phyloP scores from a whole-genome alignment of 2,329 filamentous ascomycete species.

The Penicillium verrucosum region DNA sequence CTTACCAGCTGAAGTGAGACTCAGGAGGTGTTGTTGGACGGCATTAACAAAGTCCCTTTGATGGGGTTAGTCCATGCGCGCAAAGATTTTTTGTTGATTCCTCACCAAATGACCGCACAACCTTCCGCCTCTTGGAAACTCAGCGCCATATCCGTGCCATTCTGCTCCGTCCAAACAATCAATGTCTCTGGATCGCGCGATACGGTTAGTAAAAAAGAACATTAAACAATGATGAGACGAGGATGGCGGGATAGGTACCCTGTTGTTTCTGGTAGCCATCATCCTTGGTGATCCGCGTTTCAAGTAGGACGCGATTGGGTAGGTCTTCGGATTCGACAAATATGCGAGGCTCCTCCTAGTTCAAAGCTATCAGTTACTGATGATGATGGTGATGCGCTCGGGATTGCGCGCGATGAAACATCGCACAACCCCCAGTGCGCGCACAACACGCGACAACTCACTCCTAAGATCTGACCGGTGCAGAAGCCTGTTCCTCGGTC shows the following conservation, averaged over 20 bases:
- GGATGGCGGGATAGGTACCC: constrained; percentile 54
- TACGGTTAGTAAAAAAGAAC: constrained; percentile 20
- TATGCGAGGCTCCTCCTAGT: constrained; percentile 76
- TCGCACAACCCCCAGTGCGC: constrained; percentile 20
- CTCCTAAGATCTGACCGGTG: constrained; percentile 69
- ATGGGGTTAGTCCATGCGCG: constrained; percentile 13
- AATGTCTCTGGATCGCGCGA: constrained; percentile 68
- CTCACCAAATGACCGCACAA: constrained; percentile 84
- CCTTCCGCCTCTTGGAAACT: constrained; percentile 98
- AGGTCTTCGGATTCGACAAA: constrained; percentile 92
- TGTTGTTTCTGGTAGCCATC: constrained; percentile 98
- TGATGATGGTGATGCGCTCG: constrained; percentile 2
- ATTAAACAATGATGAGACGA: background rate
- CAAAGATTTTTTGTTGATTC: constrained; percentile 1
- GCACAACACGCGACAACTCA: constrained; percentile 47
- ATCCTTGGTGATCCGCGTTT: constrained; percentile 87
- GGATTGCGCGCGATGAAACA: constrained; percentile 15
- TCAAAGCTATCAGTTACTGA: background rate
- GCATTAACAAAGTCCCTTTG: constrained; percentile 84
- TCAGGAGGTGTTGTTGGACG: constrained; percentile 72
- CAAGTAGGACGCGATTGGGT: constrained; percentile 74
- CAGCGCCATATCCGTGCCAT: constrained; percentile 91
- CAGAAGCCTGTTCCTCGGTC: constrained; percentile 97
- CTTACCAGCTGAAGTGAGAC: constrained; percentile 59
- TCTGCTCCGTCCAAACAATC: constrained; percentile 95